A percentile compares a stretch with the other conserved stretches of the same genome.
phyloP scores from a whole-genome alignment of 2,329 filamentous ascomycete genomes.

The Diaporthe sp. region DNA sequence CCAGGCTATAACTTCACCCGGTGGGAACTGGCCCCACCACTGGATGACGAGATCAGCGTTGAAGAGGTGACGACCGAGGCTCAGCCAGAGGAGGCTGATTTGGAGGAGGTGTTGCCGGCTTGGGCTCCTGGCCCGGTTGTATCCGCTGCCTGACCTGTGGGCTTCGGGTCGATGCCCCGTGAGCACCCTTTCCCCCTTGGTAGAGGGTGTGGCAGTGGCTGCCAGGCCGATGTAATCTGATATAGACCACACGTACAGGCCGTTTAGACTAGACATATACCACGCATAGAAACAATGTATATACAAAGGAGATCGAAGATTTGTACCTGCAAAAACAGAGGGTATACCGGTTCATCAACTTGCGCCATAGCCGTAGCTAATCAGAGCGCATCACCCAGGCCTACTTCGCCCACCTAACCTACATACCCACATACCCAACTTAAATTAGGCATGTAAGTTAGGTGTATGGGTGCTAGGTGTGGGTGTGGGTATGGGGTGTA shows the following conservation, averaged over 20 bases:
- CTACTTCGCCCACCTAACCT: no score
- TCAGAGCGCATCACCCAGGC: no score
- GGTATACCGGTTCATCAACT: no score
- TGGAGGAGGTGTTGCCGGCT: neutral
- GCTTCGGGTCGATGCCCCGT: neutral
- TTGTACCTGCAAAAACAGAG: no score
- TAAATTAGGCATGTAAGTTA: no score
- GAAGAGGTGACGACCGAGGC: neutral
- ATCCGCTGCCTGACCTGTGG: neutral
- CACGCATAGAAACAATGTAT: neutral
- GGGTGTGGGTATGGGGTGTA: no score
- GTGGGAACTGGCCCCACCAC: neutral
- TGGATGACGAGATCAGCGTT: neutral
- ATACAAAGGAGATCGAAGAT: neutral
- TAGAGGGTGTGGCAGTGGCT: neutral
- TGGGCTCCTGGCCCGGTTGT: neutral
- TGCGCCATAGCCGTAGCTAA: no score
- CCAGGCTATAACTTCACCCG: neutral
- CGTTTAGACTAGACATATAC: neutral
- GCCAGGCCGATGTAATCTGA: neutral
- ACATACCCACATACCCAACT: no score
- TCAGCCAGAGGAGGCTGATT: neutral
- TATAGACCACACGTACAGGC: neutral
- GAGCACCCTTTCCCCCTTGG: neutral
- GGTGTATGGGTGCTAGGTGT: no score